Evolutionary conservation across 257 asterid species (phyloP).

Genomic region (Fraxinus excelsior): DNA sequence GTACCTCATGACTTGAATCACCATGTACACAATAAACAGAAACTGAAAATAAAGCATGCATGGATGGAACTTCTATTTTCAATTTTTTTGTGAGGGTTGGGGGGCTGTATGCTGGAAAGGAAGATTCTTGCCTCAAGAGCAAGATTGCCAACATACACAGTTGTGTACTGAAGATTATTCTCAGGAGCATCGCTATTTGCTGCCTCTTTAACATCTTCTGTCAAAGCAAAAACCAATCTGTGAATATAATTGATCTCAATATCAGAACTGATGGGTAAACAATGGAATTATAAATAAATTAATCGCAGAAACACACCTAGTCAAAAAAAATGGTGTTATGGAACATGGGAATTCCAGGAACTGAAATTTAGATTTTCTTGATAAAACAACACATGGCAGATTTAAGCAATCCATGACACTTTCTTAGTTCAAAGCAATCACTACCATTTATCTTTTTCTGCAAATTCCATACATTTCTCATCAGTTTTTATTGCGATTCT

Average conservation of each 20-base stretch:
- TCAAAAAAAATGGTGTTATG: background rate
- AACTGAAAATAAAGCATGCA: too few species aligned
- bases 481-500: background rate
- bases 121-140: conserved; percentile 65
- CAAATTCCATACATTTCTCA: background rate
- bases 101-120: background rate
- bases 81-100: too few species aligned
- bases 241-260: conserved; percentile 4
- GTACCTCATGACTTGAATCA: too few species aligned
- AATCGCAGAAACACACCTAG: background rate
- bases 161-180: conserved; percentile 76
- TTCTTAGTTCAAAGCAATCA: background rate
- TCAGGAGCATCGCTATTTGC: conserved; percentile 74
- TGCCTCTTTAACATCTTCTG: conserved; percentile 77
- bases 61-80: too few species aligned
- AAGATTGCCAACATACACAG: conserved; percentile 84
- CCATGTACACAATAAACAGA: too few species aligned
- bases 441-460: background rate
- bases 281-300: too few species aligned
- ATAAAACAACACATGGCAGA: background rate
- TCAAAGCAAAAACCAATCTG: conserved; percentile 28
- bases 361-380: too few species aligned
- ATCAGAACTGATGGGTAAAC: conserved; percentile 17
- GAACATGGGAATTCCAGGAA: background rate
- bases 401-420: background rate